Evolutionary conservation across 805 yeast species (phyloP).

Genomic region (Henningerozyma blattae): DNA sequence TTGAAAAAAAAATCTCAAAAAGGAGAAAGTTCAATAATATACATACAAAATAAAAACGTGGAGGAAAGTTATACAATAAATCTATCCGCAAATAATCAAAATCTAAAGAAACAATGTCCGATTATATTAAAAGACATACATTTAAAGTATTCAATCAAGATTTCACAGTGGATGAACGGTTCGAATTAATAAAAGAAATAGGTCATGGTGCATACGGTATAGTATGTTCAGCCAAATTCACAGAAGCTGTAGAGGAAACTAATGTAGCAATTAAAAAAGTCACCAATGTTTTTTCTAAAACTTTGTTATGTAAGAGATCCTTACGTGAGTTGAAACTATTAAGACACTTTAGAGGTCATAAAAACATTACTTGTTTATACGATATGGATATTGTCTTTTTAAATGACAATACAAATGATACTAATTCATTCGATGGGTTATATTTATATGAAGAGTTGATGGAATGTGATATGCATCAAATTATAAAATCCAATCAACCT

Average conservation of each 20-base stretch:
- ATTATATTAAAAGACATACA: conserved; percentile 12
- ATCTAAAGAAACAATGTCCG: not conserved
- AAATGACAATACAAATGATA: too few species aligned
- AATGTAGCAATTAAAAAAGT: conserved; percentile 88
- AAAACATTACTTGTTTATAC: conserved; percentile 88
- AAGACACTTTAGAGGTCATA: conserved; percentile 91
- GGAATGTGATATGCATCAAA: conserved; percentile 99
- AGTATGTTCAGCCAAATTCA: conserved; percentile 86
- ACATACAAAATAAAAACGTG: not conserved
- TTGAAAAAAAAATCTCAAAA: too few species aligned
- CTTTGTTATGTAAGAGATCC: conserved; percentile 84
- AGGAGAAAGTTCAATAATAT: not conserved
- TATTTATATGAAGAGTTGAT: conserved; percentile 91
- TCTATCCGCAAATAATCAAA: too few species aligned
- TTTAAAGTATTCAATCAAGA: conserved; percentile 78
- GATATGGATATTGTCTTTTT: conserved; percentile 80
- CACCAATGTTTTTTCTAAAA: conserved; percentile 85
- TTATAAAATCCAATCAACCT: conserved; percentile 86
- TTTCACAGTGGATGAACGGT: conserved; percentile 80
- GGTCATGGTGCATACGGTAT: conserved; percentile 99
- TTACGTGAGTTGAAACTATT: conserved; percentile 80
- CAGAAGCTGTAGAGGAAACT: conserved; percentile 59
- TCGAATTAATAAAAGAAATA: conserved; percentile 80
- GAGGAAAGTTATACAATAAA: too few species aligned
- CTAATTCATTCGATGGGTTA: conserved; percentile 76